A percentile compares a stretch with the other conserved stretches of the same genome.
Conservation (phyloP, 768 basidiomycete genomes). For the Lentinula sp. region DNA sequence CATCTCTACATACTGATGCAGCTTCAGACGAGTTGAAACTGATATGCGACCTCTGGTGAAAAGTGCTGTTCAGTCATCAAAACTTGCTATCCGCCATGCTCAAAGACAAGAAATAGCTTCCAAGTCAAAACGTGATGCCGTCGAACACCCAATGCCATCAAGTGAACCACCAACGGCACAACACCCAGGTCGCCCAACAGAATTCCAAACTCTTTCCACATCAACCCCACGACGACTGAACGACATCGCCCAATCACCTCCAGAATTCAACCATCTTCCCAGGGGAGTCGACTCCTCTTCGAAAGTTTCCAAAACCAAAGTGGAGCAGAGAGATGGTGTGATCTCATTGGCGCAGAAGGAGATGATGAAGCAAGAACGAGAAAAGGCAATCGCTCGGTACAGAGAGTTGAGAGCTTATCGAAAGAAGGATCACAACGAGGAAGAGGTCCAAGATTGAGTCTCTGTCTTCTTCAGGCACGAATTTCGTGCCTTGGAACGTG, state of each 20-base stretch:
- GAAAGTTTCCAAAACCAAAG: background rate
- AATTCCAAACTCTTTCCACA: slow-evolving; percentile 44
- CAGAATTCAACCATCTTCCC: slow-evolving; percentile 50
- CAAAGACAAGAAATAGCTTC: slow-evolving; percentile 25
- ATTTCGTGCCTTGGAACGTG: background rate
- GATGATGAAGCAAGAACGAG: slow-evolving; percentile 74
- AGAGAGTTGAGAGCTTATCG: slow-evolving; percentile 55
- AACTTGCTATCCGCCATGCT: slow-evolving; percentile 40
- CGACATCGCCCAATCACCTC: slow-evolving; percentile 66
- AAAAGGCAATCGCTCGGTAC: slow-evolving; percentile 61
- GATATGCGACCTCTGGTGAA: slow-evolving; percentile 62
- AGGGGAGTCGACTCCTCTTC: slow-evolving; percentile 28
- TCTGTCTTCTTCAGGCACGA: background rate
- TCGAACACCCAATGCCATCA: slow-evolving; percentile 11
- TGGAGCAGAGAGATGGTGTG: slow-evolving; percentile 33
- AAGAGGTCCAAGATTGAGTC: background rate
- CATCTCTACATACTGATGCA: background rate
- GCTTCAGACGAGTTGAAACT: slow-evolving; percentile 62
- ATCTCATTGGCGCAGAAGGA: slow-evolving; percentile 70
- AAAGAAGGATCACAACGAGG: slow-evolving; percentile 17
- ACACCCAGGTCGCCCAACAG: slow-evolving; percentile 28
- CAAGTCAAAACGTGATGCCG: slow-evolving; percentile 14
- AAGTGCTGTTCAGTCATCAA: slow-evolving; percentile 53
- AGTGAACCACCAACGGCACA: slow-evolving; percentile 17
- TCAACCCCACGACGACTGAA: slow-evolving; percentile 62